Evolutionary conservation across 148 eudicot genomes (phyloP), one percentile per base, ranked within the genome.

Genomic region (Vaccinium myrtillus): DNA sequence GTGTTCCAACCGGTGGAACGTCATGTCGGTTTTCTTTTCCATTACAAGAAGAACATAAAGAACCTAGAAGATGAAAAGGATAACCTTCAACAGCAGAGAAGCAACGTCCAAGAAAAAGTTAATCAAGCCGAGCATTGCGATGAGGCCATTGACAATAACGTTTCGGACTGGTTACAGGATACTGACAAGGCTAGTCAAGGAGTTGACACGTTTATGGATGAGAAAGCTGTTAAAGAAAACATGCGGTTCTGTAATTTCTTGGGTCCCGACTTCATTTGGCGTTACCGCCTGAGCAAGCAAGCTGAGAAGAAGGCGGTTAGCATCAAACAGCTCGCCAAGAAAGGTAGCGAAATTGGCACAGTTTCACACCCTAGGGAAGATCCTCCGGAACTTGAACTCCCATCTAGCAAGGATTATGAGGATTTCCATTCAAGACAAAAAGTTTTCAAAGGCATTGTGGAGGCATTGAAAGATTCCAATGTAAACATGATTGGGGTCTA

Each of bases 401-500:
- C 1, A 1, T 75, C 1, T 9, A 0, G 11, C 39, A 11, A 1
- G 14, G 36, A 55, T 55, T 79, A 43, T 32, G 46, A 25, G 69
- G 1, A 0, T 23, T 79, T 79, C 59, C 6, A 79, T 13, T 79
- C 82, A 14, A 79, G 82, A 39, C 8, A 30, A 30, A 54, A 12
- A 10, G 11, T 79, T 32, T 79, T 51, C 25, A 18, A 79, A 6
- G 65, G 27, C 15, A 79, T 79, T 48, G 59, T 27, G 69, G n/a
- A 58, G 7, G 63, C 63, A 5, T 58, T 58, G 19, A 58, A 58
- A 58, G 63, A 58, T n/a, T n/a, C 63, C 18, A 4, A 16, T 2
- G 46, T 30, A 36, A 54, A 79, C 67, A 54, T 2, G 67, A 58
- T 79, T 79, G 82, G 82, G 49, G 69, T 79, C 2, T 55, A 77